Evolutionary conservation across 2,329 filamentous ascomycete genomes (phyloP).

Genomic region (Phialemonium atrogriseum): DNA sequence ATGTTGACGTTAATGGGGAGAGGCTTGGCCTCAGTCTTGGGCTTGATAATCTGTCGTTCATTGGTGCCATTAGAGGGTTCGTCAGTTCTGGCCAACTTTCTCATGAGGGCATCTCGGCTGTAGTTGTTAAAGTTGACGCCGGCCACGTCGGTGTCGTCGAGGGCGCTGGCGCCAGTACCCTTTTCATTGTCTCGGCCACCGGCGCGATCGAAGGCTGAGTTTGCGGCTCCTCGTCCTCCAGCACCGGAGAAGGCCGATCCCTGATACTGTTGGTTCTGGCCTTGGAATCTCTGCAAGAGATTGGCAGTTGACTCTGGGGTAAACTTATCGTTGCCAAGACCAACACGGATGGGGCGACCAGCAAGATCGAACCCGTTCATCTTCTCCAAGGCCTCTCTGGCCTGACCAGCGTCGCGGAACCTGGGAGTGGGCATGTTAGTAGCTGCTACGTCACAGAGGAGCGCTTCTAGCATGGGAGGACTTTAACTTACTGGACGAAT

Average conservation of each 20-base stretch:
- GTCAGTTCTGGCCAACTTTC: conserved; percentile 93
- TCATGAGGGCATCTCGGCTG: conserved; percentile 96
- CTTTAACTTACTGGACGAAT: conserved; percentile 81
- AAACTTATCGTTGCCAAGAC: conserved; percentile 99
- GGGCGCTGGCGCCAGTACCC: conserved; percentile 80
- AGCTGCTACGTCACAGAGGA: not conserved
- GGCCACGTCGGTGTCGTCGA: conserved; percentile 95
- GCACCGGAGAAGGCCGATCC: conserved; percentile 87
- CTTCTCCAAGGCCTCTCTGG: conserved; percentile 91
- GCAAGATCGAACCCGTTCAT: conserved; percentile 99
- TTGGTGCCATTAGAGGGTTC: conserved; percentile 61
- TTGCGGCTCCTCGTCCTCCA: conserved; percentile 77
- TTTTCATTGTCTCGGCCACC: conserved; percentile 86
- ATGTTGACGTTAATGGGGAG: conserved; percentile 81
- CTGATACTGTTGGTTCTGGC: conserved; percentile 69
- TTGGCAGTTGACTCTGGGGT: conserved; percentile 93
- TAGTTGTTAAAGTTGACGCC: conserved; percentile 99
- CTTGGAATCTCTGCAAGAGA: conserved; percentile 84
- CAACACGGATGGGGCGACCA: conserved; percentile 93
- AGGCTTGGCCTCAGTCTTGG: conserved; percentile 70
- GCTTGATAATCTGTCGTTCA: conserved; percentile 65
- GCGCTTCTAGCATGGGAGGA: not conserved
- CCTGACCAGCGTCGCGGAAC: conserved; percentile 82
- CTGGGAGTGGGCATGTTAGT: conserved; percentile 46
- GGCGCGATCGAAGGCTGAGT: conserved; percentile 84